Evolutionary conservation across 2,329 filamentous ascomycete genomes (phyloP).

Genomic region (Phialemoniopsis sp.): DNA sequence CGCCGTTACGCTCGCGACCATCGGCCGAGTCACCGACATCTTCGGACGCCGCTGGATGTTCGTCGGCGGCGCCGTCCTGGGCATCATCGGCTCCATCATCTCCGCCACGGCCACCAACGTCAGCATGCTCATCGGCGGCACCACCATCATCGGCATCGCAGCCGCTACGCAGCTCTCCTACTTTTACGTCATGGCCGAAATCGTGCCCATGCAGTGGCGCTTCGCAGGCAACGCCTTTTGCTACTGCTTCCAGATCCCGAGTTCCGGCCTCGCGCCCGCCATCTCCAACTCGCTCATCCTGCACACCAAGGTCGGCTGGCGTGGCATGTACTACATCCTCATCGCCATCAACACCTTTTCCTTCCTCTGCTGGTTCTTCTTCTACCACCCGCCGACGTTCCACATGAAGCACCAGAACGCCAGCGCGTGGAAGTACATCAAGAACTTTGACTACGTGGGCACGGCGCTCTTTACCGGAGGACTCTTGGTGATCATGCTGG

Average conservation of each 20-base stretch:
- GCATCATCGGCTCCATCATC: conserved; percentile 29
- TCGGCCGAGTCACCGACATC: conserved; percentile 19
- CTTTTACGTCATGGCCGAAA: conserved; percentile 28
- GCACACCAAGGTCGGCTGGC: conserved; percentile 18
- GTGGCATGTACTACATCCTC: conserved; percentile 21
- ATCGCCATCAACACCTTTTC: conserved; percentile 20
- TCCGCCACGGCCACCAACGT: conserved; percentile 28
- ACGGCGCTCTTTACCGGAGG: conserved; percentile 21
- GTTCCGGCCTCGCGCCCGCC: conserved; percentile 19
- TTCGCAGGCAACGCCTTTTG: conserved; percentile 22
- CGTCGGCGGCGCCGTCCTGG: conserved; percentile 20
- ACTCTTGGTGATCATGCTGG: conserved; percentile 22
- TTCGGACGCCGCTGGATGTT: conserved; percentile 21
- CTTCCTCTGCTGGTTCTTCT: conserved; percentile 21
- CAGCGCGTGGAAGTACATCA: conserved; percentile 16
- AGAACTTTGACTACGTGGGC: conserved; percentile 25
- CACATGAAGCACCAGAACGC: conserved; percentile 20
- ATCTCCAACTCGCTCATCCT: conserved; percentile 19
- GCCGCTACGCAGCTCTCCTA: conserved; percentile 29
- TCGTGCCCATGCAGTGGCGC: conserved; percentile 31
- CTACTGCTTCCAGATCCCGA: conserved; percentile 24
- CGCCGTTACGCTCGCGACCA: conserved; percentile 17
- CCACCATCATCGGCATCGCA: conserved; percentile 28
- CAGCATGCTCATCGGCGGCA: conserved; percentile 28
- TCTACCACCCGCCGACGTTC: conserved; percentile 27